Base-by-base conservation (phyloP, 257 asterid species). In the Echium plantagineum region DNA sequence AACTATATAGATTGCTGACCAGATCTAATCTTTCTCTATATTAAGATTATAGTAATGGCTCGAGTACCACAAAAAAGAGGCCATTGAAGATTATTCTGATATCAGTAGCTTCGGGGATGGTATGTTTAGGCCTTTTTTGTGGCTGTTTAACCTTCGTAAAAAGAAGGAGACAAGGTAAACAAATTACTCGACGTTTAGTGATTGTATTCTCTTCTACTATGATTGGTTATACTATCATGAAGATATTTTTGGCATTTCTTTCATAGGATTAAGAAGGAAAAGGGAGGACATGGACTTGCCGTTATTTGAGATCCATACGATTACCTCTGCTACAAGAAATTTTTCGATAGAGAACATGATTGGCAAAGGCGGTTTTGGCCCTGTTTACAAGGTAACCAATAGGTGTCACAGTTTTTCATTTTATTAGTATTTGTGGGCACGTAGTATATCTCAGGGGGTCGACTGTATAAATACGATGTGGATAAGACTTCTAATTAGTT, bases 321-420 rank as follows among this genome's bases (percentile, higher is more conserved):
- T 79, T 22, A 53, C 70, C 30, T 64, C 28, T 8, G 85, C 85
- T 57, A 80, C 83, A 3, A 63, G 49, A 42, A 42, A 42, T 42
- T 42, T 42, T 42, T 42, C 49, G 49, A 12, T 42, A 42, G 49
- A 42, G 49, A 80, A 66, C 59, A 73, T 61, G 63, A 76, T 80
- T 6, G 85, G 80, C 13, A 77, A 77, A 80, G 85, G 83, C 18
- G 82, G 85, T 21, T 80, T 68, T 42, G 80, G 85, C 61, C 85
- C 74, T 46, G 82, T 76, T 32, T 80, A 76, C 77, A 71, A 76
- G 82, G 82, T 76, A 74, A 53, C 32, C 38, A 62, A 48, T 28
- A 13, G 13, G 51, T 53, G 51, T 60, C 46, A 21, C 35, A 30
- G 15, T 54, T n/a, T 24, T 24, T 24, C 26, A 24, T 24, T 24